A percentile compares a stretch with the other conserved stretches of the same genome.
phyloP scores from a whole-genome alignment of 1,284 basidiomycete genomes.

The Apiotrichum domesticum region DNA sequence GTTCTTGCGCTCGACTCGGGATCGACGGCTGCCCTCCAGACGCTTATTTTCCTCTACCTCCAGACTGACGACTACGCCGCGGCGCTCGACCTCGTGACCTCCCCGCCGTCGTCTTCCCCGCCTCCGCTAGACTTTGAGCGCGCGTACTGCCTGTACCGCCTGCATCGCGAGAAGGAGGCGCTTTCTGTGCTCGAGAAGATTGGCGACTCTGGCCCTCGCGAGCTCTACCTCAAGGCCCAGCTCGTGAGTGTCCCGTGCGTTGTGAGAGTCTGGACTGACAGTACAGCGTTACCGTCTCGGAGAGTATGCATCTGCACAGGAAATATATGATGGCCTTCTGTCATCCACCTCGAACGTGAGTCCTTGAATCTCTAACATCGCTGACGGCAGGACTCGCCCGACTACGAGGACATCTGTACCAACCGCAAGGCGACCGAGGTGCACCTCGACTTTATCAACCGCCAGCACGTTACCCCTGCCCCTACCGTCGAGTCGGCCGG shows the following conservation, averaged over 20 bases:
- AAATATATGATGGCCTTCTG: constrained; percentile 69
- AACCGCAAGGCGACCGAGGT: constrained; percentile 71
- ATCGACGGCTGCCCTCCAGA: constrained; percentile 65
- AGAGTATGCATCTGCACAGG: constrained; percentile 62
- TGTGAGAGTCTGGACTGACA: neutral
- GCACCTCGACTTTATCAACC: constrained; percentile 72
- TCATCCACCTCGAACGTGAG: constrained; percentile 64
- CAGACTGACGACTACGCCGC: constrained; percentile 64
- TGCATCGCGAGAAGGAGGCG: constrained; percentile 66
- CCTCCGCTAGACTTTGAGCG: constrained; percentile 57
- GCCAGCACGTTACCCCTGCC: constrained; percentile 34
- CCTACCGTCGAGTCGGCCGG: constrained; percentile 11
- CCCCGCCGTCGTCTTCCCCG: constrained; percentile 18
- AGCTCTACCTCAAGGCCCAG: constrained; percentile 74
- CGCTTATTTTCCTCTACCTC: constrained; percentile 72
- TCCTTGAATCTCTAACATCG: neutral
- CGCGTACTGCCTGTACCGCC: constrained; percentile 72
- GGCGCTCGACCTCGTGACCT: constrained; percentile 46
- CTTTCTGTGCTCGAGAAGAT: constrained; percentile 53
- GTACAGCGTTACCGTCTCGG: constrained; percentile 67
- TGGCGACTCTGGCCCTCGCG: constrained; percentile 56
- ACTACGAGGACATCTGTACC: constrained; percentile 73
- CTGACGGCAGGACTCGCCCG: constrained; percentile 62
- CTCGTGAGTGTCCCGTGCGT: constrained; percentile 54
- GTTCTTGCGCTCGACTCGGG: constrained; percentile 64